phyloP scores from a whole-genome alignment of 257 asterid species.

The Echium plantagineum region DNA sequence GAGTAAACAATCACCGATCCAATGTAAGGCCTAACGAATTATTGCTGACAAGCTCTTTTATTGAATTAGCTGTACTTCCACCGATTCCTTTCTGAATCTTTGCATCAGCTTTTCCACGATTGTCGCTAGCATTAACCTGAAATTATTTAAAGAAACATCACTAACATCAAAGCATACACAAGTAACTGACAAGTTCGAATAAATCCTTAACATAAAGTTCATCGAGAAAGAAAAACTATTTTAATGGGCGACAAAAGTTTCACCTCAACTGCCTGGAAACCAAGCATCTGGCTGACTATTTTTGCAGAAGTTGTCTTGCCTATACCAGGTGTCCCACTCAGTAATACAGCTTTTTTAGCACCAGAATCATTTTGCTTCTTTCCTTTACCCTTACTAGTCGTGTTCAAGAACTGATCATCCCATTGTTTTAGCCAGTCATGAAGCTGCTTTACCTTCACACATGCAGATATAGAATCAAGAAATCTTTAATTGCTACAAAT shows the following conservation, averaged over 20 bases:
- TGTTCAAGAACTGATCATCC: conserved; percentile 62
- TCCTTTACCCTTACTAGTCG: conserved; percentile 57
- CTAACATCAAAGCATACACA: not conserved
- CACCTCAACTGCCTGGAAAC: conserved; percentile 86
- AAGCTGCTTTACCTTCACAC: conserved; percentile 84
- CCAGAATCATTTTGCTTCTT: conserved; percentile 75
- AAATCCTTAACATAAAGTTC: not conserved
- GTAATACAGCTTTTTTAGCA: conserved; percentile 80
- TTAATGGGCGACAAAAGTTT: conserved; percentile 10
- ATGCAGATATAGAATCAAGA: not conserved
- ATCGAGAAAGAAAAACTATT: not conserved
- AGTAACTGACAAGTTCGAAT: not conserved
- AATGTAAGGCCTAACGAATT: conserved; percentile 44
- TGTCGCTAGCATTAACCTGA: conserved; percentile 98
- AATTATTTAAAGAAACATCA: conserved; percentile 10
- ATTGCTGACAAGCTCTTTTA: conserved; percentile 87
- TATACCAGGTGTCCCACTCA: conserved; percentile 95
- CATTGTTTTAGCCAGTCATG: conserved; percentile 84
- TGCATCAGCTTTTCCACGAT: conserved; percentile 94
- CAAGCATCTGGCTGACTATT: conserved; percentile 88
- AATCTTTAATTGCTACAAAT: not conserved
- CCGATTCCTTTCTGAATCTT: conserved; percentile 86
- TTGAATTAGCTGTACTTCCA: conserved; percentile 87
- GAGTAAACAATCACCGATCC: conserved; percentile 48
- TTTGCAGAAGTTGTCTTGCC: conserved; percentile 95